Evolutionary conservation across 108 stramenopile species (phyloP).

Genomic region (Cyclotella sp.): DNA sequence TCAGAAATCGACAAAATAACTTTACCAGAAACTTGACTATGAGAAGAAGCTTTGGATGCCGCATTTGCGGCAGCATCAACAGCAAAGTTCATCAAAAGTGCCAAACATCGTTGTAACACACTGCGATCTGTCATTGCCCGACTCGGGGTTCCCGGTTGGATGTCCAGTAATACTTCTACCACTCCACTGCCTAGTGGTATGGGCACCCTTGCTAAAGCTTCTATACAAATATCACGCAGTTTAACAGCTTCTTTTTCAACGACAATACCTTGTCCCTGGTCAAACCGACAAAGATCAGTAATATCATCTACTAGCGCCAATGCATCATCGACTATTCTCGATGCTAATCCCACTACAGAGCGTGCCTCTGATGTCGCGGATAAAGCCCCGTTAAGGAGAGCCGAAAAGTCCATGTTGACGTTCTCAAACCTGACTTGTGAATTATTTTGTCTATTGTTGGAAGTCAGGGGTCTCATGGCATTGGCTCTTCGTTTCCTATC

Average conservation of each 20-base stretch:
- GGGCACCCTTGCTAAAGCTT: conserved; percentile 27
- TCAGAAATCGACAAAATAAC: conserved; percentile 41
- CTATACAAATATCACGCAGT: conserved; percentile 39
- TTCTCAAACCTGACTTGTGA: neutral
- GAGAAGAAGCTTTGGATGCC: conserved; percentile 15
- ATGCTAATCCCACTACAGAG: conserved; percentile 36
- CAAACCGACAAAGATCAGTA: conserved; percentile 51
- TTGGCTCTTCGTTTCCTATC: neutral
- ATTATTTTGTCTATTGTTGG: neutral
- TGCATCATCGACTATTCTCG: conserved; percentile 45
- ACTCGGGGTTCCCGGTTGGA: conserved; percentile 40
- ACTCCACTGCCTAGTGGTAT: conserved; percentile 18
- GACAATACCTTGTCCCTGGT: conserved; percentile 42
- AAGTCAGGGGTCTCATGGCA: neutral
- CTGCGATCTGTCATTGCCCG: conserved; percentile 32
- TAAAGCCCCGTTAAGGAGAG: conserved; percentile 28
- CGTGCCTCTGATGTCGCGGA: conserved; percentile 44
- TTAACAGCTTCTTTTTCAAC: conserved; percentile 50
- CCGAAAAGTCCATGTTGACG: conserved; percentile 16
- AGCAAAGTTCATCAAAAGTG: conserved; percentile 46
- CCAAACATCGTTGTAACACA: conserved; percentile 32
- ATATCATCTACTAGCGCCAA: conserved; percentile 49
- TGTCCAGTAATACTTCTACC: conserved; percentile 48
- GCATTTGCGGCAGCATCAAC: conserved; percentile 53
- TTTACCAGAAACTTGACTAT: conserved; percentile 12